A percentile compares a stretch with the other conserved stretches of the same genome.
These are phyloP conservation scores for Mucor plumbeus DNA, from an alignment of 371 early-diverging fungal genomes.

Conservation along the genomic window DNA sequence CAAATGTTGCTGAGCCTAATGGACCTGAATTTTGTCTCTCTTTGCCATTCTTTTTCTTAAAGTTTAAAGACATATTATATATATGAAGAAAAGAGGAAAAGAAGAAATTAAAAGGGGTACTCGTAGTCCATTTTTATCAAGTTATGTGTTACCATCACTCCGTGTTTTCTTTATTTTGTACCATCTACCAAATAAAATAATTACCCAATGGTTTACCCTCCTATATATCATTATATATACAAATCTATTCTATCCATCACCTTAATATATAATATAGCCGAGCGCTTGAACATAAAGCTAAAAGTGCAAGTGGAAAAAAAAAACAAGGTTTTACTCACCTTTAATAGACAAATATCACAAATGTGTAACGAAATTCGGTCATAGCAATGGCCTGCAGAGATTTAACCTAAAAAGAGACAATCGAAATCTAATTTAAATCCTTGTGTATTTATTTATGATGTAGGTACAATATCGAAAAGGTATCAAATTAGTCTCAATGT, in stretches of 20 bases:
- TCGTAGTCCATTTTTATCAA: constrained; percentile 7
- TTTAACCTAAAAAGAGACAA: neutral
- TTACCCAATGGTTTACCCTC: too few species aligned
- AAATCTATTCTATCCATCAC: too few species aligned
- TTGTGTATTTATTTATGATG: neutral
- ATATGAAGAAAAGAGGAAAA: constrained; percentile 3
- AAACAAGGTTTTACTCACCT: too few species aligned
- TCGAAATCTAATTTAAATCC: neutral
- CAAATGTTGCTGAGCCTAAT: constrained; percentile 12
- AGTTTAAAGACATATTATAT: constrained; percentile 12
- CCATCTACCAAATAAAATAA: neutral
- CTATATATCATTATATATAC: too few species aligned
- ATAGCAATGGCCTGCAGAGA: neutral
- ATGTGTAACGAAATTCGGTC: neutral
- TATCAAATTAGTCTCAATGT: too few species aligned
- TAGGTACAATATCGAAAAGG: neutral
- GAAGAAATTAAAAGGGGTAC: neutral
- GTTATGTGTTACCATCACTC: constrained; percentile 1
- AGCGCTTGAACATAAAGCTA: too few species aligned
- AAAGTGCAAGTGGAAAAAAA: too few species aligned
- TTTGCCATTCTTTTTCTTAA: constrained; percentile 17
- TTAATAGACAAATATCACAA: neutral
- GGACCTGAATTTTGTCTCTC: constrained; percentile 8
- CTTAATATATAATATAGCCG: neutral
- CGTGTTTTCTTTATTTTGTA: constrained; percentile 5